phyloP scores from a whole-genome alignment of 2,329 filamentous ascomycete species.

The Xylariaceae sp. region DNA sequence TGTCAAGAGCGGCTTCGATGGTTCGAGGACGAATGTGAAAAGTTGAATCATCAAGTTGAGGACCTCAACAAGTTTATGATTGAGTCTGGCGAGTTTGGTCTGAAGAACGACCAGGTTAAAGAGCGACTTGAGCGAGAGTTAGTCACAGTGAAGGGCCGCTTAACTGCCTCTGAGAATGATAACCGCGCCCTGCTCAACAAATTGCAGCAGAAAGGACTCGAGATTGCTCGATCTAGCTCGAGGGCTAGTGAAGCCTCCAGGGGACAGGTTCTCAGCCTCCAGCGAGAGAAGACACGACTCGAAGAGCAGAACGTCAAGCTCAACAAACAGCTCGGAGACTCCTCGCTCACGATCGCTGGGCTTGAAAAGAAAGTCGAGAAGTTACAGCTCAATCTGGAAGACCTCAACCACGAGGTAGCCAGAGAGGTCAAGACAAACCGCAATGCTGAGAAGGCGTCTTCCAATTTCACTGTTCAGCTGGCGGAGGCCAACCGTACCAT shows the following conservation, averaged over 20 bases:
- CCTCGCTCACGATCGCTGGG: conserved; percentile 75
- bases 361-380: conserved; percentile 95
- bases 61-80: conserved; percentile 82
- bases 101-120: conserved; percentile 90
- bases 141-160: conserved; percentile 81
- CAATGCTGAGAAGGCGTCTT: conserved; percentile 84
- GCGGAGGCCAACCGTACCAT: conserved; percentile 85
- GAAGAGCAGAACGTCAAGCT: conserved; percentile 81
- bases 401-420: conserved; percentile 86
- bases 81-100: conserved; percentile 82
- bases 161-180: conserved; percentile 92
- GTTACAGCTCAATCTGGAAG: conserved; percentile 79
- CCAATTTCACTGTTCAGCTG: conserved; percentile 73
- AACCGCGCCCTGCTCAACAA: conserved; percentile 95
- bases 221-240: conserved; percentile 87
- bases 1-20: conserved; percentile 73
- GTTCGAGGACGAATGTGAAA: conserved; percentile 73
- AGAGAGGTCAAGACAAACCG: conserved; percentile 85
- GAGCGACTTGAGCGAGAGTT: conserved; percentile 89
- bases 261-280: conserved; percentile 68
- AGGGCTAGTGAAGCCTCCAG: conserved; percentile 80
- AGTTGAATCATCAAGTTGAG: conserved; percentile 75
- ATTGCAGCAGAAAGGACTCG: conserved; percentile 92
- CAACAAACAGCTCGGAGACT: conserved; percentile 78
- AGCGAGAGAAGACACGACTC: conserved; percentile 75